Percentiles rank a stretch among this genome's conserved stretches.
phyloP scores from a whole-genome alignment of 805 yeast species.

The Candida awuae region DNA sequence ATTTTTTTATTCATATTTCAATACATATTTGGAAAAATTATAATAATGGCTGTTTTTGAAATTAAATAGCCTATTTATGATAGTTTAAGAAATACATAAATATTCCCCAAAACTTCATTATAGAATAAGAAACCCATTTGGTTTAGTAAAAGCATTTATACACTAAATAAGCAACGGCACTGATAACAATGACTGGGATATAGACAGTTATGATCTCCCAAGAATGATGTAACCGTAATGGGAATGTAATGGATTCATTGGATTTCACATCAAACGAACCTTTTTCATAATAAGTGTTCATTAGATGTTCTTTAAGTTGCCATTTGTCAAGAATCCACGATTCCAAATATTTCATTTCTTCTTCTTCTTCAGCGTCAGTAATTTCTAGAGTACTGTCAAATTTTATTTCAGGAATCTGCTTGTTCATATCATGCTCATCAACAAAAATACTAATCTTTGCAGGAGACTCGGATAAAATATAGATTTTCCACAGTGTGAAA shows the following conservation, averaged over 20 bases:
- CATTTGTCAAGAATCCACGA: constrained; percentile 70
- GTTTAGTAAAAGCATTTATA: neutral
- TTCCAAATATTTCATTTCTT: constrained; percentile 44
- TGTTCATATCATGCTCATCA: constrained; percentile 41
- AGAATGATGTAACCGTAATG: constrained; percentile 16
- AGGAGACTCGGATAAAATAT: constrained; percentile 68
- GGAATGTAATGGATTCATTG: constrained; percentile 15
- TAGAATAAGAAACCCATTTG: neutral
- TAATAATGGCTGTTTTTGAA: too few relatives aligned
- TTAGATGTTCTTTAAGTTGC: constrained; percentile 66
- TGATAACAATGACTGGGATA: neutral
- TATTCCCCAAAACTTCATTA: too few relatives aligned
- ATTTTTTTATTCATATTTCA: too few relatives aligned
- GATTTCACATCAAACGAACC: constrained; percentile 40
- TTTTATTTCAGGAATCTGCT: constrained; percentile 23
- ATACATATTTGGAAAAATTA: too few relatives aligned
- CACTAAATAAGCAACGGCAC: neutral
- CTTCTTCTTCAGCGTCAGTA: constrained; percentile 34
- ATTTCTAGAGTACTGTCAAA: constrained; percentile 36
- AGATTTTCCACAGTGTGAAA: constrained; percentile 57
- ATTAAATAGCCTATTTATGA: too few relatives aligned
- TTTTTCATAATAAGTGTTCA: constrained; percentile 51
- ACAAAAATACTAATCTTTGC: constrained; percentile 54
- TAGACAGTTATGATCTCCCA: constrained; percentile 1
- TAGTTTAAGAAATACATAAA: too few relatives aligned